Conservation (phyloP, 768 basidiomycete species). For the Tricholomella constricta region DNA sequence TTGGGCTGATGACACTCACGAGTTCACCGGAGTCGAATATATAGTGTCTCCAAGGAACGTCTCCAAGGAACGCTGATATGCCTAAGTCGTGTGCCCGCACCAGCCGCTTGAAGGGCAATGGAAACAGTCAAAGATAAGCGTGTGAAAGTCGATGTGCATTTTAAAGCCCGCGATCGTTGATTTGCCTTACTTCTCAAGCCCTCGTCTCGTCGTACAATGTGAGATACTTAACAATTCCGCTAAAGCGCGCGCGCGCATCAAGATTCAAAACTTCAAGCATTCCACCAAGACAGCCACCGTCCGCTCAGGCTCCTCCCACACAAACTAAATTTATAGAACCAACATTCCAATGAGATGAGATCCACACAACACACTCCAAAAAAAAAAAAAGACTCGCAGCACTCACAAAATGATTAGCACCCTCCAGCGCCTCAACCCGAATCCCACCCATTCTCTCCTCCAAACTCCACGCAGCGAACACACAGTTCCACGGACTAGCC, state of each 20-base stretch:
- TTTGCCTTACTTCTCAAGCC: no score
- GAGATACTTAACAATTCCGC: no score
- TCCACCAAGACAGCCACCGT: neutral
- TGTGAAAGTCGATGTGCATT: no score
- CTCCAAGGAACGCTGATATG: constrained; percentile 89
- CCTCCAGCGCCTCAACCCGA: neutral
- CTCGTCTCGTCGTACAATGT: no score
- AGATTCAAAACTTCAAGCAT: neutral
- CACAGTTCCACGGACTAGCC: constrained; percentile 4
- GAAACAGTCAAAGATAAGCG: no score
- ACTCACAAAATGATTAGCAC: constrained; percentile 14
- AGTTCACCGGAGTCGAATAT: constrained; percentile 99
- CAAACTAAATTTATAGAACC: neutral
- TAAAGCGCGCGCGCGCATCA: no score
- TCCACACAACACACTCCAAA: no score
- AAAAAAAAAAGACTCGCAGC: neutral
- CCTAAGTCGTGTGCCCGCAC: constrained; percentile 88
- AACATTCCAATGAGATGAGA: no score
- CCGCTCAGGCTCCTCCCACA: constrained; percentile 7
- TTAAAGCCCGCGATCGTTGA: no score
- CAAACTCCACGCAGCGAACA: constrained; percentile 5
- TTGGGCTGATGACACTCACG: constrained; percentile 52
- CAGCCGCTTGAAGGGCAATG: no score
- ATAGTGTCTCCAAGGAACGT: constrained; percentile 93
- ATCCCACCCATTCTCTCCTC: neutral